Conservation (phyloP, 2,329 filamentous ascomycete species). For the Shiraia sp. region DNA sequence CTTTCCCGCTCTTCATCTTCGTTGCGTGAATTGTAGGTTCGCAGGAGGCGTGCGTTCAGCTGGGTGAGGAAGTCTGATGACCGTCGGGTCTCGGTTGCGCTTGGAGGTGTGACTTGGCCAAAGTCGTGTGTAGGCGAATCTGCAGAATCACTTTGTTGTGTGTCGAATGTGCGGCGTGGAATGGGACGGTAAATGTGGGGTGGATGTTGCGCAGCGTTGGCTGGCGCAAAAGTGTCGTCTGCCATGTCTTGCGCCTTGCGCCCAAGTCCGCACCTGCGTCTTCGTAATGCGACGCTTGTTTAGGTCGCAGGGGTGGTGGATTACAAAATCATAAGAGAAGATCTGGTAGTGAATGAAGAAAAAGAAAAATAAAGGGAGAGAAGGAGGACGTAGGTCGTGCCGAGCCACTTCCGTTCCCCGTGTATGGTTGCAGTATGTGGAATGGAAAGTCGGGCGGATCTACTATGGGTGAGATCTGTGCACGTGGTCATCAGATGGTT, state of each 20-base stretch:
- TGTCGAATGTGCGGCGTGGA: slow-evolving; percentile 41
- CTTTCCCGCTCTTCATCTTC: slow-evolving; percentile 25
- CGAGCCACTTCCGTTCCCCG: slow-evolving; percentile 12
- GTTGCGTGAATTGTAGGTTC: slow-evolving; percentile 30
- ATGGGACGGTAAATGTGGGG: slow-evolving; percentile 45
- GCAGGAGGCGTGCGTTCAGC: slow-evolving; percentile 41
- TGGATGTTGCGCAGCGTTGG: slow-evolving; percentile 24
- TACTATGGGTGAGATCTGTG: slow-evolving; percentile 19
- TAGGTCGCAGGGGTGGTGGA: slow-evolving; percentile 4
- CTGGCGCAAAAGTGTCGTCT: slow-evolving; percentile 28
- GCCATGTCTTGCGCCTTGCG: slow-evolving; percentile 24
- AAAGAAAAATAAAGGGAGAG: slow-evolving; percentile 6
- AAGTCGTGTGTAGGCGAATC: slow-evolving; percentile 33
- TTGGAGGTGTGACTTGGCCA: slow-evolving; percentile 21
- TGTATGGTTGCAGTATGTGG: slow-evolving; percentile 25
- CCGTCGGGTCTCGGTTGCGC: slow-evolving; percentile 23
- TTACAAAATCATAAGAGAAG: slow-evolving; percentile 12
- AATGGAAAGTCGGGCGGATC: slow-evolving; percentile 24
- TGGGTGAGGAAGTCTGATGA: slow-evolving; percentile 43
- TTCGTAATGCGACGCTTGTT: slow-evolving; percentile 6
- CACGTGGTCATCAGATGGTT: slow-evolving; percentile 24
- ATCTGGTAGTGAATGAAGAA: background rate
- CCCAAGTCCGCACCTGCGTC: slow-evolving; percentile 1
- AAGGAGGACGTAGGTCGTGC: background rate
- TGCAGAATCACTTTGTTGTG: slow-evolving; percentile 19